These are phyloP conservation scores for Penicillium robsamsonii DNA, from an alignment of 495 filamentous ascomycete species.

Conservation along the genomic window DNA sequence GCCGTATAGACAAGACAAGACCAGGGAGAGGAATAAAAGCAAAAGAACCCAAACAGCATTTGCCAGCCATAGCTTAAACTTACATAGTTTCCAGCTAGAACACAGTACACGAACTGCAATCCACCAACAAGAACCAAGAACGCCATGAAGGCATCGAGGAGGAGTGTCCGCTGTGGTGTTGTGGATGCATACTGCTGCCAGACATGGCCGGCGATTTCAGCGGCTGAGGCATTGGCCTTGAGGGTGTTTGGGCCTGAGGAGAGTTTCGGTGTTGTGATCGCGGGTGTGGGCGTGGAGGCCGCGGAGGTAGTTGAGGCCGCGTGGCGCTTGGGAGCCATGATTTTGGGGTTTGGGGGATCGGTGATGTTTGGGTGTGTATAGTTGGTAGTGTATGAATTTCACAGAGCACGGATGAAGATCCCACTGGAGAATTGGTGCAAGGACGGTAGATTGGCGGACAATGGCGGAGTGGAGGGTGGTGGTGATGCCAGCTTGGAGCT, in stretches of 20 bases:
- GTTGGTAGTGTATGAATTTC: slow-evolving; percentile 3
- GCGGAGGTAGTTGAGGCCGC: slow-evolving; percentile 39
- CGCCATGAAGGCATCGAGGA: slow-evolving; percentile 88
- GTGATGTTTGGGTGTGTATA: background rate
- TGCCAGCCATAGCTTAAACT: slow-evolving; percentile 23
- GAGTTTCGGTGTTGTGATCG: slow-evolving; percentile 33
- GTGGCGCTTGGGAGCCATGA: slow-evolving; percentile 54
- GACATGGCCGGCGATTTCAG: slow-evolving; percentile 55
- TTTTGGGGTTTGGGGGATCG: slow-evolving; percentile 17
- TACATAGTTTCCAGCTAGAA: slow-evolving; percentile 93
- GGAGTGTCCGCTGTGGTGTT: slow-evolving; percentile 87
- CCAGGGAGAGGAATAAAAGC: background rate
- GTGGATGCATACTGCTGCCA: slow-evolving; percentile 71
- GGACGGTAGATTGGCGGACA: slow-evolving; percentile 17
- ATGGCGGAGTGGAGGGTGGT: slow-evolving; percentile 24
- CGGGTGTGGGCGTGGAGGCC: slow-evolving; percentile 23
- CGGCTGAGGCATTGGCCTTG: slow-evolving; percentile 45
- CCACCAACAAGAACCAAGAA: slow-evolving; percentile 84
- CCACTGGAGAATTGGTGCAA: background rate
- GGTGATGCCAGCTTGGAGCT: slow-evolving; percentile 36
- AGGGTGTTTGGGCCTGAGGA: slow-evolving; percentile 45
- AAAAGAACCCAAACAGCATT: background rate
- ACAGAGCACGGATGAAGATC: background rate
- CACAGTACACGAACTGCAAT: slow-evolving; percentile 91
- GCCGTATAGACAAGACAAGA: background rate